phyloP scores from a whole-genome alignment of 2,329 filamentous ascomycete species.

The Stachybotrys chlorohalonatus region DNA sequence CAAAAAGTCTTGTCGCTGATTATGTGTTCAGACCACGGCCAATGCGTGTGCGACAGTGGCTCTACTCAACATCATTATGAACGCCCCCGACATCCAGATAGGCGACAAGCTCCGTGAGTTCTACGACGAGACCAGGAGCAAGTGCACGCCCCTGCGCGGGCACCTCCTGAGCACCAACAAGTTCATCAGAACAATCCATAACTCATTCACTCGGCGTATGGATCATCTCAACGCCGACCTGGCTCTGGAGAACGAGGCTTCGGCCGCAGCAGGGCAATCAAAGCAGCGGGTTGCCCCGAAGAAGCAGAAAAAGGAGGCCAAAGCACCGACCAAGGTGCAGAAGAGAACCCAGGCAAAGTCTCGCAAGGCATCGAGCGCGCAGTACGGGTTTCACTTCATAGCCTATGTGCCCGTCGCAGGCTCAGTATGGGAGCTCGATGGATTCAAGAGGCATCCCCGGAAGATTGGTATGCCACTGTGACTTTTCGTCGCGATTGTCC shows the following conservation, averaged over 20 bases:
- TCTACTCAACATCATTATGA: constrained; percentile 89
- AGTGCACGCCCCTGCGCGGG: constrained; percentile 67
- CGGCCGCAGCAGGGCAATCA: constrained; percentile 19
- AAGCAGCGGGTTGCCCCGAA: constrained; percentile 22
- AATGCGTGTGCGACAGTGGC: constrained; percentile 93
- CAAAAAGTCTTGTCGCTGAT: constrained; percentile 4
- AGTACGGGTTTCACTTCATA: constrained; percentile 78
- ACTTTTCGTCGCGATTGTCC: neutral
- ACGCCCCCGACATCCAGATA: constrained; percentile 56
- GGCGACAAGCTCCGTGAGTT: constrained; percentile 64
- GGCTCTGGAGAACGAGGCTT: constrained; percentile 48
- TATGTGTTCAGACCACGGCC: constrained; percentile 50
- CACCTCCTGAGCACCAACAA: constrained; percentile 64
- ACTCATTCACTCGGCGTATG: constrained; percentile 73
- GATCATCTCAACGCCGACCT: constrained; percentile 69
- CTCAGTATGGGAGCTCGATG: constrained; percentile 81
- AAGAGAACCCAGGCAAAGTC: neutral
- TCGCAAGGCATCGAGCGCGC: constrained; percentile 33
- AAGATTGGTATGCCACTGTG: constrained; percentile 17
- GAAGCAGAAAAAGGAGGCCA: constrained; percentile 27
- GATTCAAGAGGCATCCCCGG: constrained; percentile 61
- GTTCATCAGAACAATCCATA: constrained; percentile 75
- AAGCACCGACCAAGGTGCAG: constrained; percentile 14
- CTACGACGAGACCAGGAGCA: constrained; percentile 58
- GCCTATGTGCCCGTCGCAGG: constrained; percentile 74